These are phyloP conservation scores for Tolypocladium sp. DNA, from an alignment of 2,329 filamentous ascomycete genomes.

Conservation along the genomic window DNA sequence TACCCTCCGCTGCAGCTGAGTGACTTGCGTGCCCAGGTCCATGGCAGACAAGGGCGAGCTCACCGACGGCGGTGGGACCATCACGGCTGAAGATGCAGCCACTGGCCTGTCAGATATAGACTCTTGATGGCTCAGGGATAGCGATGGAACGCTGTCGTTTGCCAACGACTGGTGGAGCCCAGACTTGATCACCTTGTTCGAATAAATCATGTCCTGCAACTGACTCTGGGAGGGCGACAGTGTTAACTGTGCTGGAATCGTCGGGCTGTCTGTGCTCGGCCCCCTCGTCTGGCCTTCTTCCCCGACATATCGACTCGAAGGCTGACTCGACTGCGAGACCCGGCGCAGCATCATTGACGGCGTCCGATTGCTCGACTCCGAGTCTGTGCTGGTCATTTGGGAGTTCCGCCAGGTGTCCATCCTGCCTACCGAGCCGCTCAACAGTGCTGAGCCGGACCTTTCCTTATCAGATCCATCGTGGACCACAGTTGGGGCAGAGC, in stretches of 20 bases:
- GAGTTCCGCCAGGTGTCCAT: constrained; percentile 44
- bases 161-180: constrained; percentile 44
- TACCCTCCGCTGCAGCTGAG: constrained; percentile 63
- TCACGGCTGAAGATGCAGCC: constrained; percentile 8
- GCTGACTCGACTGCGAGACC: constrained; percentile 41
- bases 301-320: constrained; percentile 38
- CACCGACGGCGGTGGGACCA: constrained; percentile 16
- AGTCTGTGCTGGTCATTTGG: constrained; percentile 39
- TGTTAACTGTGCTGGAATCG: constrained; percentile 41
- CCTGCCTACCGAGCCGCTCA: constrained; percentile 26
- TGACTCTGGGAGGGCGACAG: constrained; percentile 43
- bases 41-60: constrained; percentile 19
- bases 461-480: constrained; percentile 22
- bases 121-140: constrained; percentile 41
- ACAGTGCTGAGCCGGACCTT: constrained; percentile 27
- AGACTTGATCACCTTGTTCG: constrained; percentile 49
- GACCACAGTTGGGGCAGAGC: constrained; percentile 10
- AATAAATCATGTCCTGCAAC: constrained; percentile 50
- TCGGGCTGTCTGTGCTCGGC: constrained; percentile 50
- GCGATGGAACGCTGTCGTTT: constrained; percentile 49
- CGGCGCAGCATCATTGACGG: constrained; percentile 26
- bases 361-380: constrained; percentile 27
- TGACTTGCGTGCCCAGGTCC: constrained; percentile 29
- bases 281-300: constrained; percentile 26
- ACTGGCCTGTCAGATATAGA: constrained; percentile 29